Conservation (phyloP, 192 early-diverging fungal species). For the Coemansia sp. region DNA sequence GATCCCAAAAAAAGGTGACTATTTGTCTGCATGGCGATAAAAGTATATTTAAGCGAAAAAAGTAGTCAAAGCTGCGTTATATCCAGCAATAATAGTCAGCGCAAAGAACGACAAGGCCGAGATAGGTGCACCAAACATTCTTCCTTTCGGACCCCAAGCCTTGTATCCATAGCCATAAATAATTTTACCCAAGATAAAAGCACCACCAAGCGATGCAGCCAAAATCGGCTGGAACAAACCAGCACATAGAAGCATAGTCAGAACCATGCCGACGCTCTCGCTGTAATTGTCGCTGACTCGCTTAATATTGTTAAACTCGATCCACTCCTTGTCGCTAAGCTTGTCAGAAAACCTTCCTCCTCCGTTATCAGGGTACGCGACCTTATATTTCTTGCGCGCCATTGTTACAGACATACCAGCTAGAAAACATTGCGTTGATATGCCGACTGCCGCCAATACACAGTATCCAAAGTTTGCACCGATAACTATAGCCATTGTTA, state of each 20-base stretch:
- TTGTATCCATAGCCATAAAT: constrained; percentile 41
- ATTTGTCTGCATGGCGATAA: not conserved
- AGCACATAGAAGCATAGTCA: constrained; percentile 31
- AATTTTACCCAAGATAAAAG: constrained; percentile 42
- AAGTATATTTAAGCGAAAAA: constrained; percentile 23
- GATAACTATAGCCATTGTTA: constrained; percentile 48
- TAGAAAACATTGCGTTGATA: constrained; percentile 40
- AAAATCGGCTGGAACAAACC: constrained; percentile 52
- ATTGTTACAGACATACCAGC: constrained; percentile 10
- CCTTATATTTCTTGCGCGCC: constrained; percentile 54
- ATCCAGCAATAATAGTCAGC: constrained; percentile 24
- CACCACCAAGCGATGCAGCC: constrained; percentile 30
- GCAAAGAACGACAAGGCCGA: constrained; percentile 22
- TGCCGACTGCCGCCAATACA: constrained; percentile 45
- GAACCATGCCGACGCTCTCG: constrained; percentile 41
- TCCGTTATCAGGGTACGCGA: constrained; percentile 56
- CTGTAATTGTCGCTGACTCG: constrained; percentile 57
- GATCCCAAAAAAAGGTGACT: not conserved
- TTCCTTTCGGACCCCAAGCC: constrained; percentile 29
- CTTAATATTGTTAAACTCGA: constrained; percentile 56
- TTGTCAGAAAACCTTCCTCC: constrained; percentile 51
- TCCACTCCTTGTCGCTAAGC: constrained; percentile 56
- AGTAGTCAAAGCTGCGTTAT: constrained; percentile 25
- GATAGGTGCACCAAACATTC: constrained; percentile 31
- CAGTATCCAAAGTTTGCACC: constrained; percentile 57